Evolutionary conservation across 1,284 basidiomycete genomes (phyloP), one percentile per base, ranked within the genome.

Genomic region (Megacollybia platyphylla): DNA sequence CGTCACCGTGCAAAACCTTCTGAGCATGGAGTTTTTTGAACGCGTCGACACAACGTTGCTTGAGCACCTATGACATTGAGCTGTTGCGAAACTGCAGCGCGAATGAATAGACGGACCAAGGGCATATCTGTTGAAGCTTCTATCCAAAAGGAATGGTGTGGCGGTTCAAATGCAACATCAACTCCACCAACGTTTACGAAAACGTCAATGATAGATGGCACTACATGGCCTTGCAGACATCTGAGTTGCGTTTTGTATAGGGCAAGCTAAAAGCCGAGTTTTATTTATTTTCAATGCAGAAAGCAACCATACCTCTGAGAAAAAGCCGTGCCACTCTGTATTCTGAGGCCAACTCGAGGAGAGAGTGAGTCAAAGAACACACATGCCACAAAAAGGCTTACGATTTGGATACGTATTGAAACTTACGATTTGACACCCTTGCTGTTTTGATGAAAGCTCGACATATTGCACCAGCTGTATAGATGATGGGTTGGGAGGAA

Each of bases 101-200:
- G 20, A 24, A 24, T 15, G 20, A 24, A 24, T 24, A 5, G 20
- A 24, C 20, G 20, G 20, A 62, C 57, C 11, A 64, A 47, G 5
- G 74, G 70, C 69, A 79, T 76, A 26, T 61, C 63, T 1, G 64
- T 54, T 10, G 65, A 69, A 10, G 76, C 71, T 48, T 76, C 67
- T 41, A 74, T 62, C 74, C 76, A 77, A 51, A 76, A 72, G 4
- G 62, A 60, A 18, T 59, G 58, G 48, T 76, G 69, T 1, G 74
- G 74, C 15, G 68, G 57, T 46, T 73, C 73, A 64, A 72, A 73
- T 5, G 65, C 64, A 9, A 79, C 52, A 49, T 63, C 64, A 37
- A 70, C 55, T 8, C 54, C 48, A 36, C 61, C 61, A 26, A 60
- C 55, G 46, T 58, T 54, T 27, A 61, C 49, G 50, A 70, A 66